Conservation (phyloP, 2,329 filamentous ascomycete species). For the Fusarium clavum region DNA sequence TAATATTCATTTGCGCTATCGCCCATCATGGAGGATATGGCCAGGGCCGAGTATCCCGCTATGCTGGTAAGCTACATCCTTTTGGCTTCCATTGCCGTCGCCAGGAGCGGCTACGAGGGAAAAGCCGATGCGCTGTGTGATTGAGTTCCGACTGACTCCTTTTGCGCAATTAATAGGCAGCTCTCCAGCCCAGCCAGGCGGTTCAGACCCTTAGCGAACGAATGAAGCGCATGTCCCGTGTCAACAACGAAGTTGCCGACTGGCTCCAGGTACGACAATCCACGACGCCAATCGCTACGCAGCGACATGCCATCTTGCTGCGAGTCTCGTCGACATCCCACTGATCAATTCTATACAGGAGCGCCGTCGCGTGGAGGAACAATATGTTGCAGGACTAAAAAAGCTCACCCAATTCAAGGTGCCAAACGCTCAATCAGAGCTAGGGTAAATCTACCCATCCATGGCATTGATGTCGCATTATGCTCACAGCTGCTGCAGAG, state of each 20-base stretch:
- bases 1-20: constrained; percentile 28
- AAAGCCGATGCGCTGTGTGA: neutral
- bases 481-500: constrained; percentile 63
- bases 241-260: constrained; percentile 93
- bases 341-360: constrained; percentile 68
- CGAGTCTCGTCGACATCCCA: neutral
- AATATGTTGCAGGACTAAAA: constrained; percentile 86
- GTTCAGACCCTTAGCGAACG: constrained; percentile 86
- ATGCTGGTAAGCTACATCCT: constrained; percentile 79
- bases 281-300: constrained; percentile 18
- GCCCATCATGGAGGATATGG: constrained; percentile 77
- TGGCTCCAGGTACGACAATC: constrained; percentile 83
- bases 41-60: constrained; percentile 90
- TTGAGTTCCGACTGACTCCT: constrained; percentile 30
- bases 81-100: constrained; percentile 6
- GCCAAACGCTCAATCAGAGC: constrained; percentile 80
- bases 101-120: neutral
- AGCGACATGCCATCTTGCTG: neutral
- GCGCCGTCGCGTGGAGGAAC: constrained; percentile 89
- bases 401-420: constrained; percentile 82
- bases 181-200: constrained; percentile 84
- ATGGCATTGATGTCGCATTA: neutral
- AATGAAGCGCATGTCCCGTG: constrained; percentile 83
- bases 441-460: constrained; percentile 74
- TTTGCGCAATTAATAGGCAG: constrained; percentile 66